These are phyloP conservation scores for Hygrophoropsis aurantiaca DNA, from an alignment of 768 basidiomycete species.

Conservation along the genomic window DNA sequence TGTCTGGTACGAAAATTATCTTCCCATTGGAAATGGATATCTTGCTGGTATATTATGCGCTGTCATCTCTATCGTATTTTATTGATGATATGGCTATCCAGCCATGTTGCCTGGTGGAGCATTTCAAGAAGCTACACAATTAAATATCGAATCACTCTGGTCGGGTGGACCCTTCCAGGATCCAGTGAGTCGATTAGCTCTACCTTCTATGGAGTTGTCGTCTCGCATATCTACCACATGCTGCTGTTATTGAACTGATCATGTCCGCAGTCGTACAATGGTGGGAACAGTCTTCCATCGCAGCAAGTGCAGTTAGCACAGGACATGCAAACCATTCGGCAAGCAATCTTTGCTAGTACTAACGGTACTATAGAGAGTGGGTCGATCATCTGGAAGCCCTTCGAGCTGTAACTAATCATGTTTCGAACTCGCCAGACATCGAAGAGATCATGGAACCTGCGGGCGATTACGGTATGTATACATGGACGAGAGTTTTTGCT, in stretches of 20 bases:
- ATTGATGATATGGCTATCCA: slow-evolving; percentile 25
- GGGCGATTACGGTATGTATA: slow-evolving; percentile 58
- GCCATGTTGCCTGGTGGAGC: slow-evolving; percentile 70
- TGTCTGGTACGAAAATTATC: slow-evolving; percentile 58
- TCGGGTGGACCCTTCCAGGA: slow-evolving; percentile 71
- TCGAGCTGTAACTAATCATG: background rate
- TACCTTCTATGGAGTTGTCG: background rate
- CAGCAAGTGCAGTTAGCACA: slow-evolving; percentile 44
- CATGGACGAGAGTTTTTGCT: background rate
- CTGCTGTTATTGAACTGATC: background rate
- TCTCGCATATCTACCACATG: background rate
- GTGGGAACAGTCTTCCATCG: slow-evolving; percentile 58
- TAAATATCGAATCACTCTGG: slow-evolving; percentile 80
- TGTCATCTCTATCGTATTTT: too few species aligned
- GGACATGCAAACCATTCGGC: slow-evolving; percentile 53
- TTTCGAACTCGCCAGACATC: slow-evolving; percentile 41
- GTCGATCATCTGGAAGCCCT: slow-evolving; percentile 10
- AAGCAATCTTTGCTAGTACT: slow-evolving; percentile 55
- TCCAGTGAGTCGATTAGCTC: slow-evolving; percentile 40
- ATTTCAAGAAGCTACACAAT: slow-evolving; percentile 55
- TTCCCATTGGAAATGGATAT: slow-evolving; percentile 76
- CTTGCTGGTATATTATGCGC: slow-evolving; percentile 48
- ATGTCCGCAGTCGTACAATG: slow-evolving; percentile 56
- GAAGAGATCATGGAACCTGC: slow-evolving; percentile 49
- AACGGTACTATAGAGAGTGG: slow-evolving; percentile 60